Evolutionary conservation across 345 rosid genomes (phyloP).

Genomic region (Citrus trifoliata): DNA sequence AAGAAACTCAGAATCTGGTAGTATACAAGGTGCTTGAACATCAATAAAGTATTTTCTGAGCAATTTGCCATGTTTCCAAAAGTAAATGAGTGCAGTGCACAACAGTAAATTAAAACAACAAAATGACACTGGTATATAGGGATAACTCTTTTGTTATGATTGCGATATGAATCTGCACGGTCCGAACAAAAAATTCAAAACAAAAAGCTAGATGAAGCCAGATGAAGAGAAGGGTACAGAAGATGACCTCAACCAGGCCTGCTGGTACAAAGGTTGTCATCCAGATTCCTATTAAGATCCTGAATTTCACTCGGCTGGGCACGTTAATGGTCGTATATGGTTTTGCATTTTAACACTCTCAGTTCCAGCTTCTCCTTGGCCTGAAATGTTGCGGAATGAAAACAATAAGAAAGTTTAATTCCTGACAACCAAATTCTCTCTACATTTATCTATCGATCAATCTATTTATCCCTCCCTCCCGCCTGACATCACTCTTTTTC

Average conservation of each 20-base stretch:
- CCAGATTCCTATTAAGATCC: slow-evolving; percentile 30
- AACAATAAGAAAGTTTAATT: slow-evolving; percentile 36
- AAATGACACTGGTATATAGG: background rate
- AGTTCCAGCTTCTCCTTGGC: slow-evolving; percentile 75
- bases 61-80: background rate
- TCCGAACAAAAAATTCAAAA: slow-evolving; percentile 8
- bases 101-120: background rate
- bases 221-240: slow-evolving; percentile 18
- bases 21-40: background rate
- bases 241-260: slow-evolving; percentile 31
- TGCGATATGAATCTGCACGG: slow-evolving; percentile 21
- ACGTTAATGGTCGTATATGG: slow-evolving; percentile 23
- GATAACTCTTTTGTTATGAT: slow-evolving; percentile 7
- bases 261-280: slow-evolving; percentile 17
- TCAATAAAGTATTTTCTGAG: background rate
- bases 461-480: background rate
- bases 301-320: slow-evolving; percentile 23
- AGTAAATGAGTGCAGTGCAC: background rate
- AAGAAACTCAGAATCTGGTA: slow-evolving; percentile 3
- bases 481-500: background rate
- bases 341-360: slow-evolving; percentile 31
- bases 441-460: slow-evolving; percentile 13
- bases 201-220: slow-evolving; percentile 6
- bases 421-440: slow-evolving; percentile 20
- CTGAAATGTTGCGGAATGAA: slow-evolving; percentile 59